Base-by-base conservation (phyloP, 2,329 filamentous ascomycete genomes). In the Bipolaris bicolor region DNA sequence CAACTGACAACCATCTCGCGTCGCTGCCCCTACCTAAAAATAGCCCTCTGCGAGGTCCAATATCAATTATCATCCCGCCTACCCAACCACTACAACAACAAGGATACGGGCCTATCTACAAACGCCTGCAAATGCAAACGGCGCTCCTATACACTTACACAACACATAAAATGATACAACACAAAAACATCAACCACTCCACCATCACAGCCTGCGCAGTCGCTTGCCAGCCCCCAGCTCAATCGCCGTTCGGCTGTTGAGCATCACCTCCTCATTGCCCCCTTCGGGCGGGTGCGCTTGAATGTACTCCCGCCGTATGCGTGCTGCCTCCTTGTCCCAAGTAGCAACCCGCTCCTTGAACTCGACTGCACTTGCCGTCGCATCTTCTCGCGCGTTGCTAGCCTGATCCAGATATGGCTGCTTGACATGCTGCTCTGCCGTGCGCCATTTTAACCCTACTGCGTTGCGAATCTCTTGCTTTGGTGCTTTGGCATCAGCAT, bases 361-460 rank as follows among this genome's bases (percentile, higher is more conserved):
- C 20, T 81, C 81, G 15, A 80, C 81, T 52, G 89, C 71, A 6
- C 83, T 83, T 36, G 82, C 80, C 26, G 80, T 80, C 64, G 92
- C 90, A 1, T 78, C 81, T 55, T 83, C 81, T 73, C 93, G 93
- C 64, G 91, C 89, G 50, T 83, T 83, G 52, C 88, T 83, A 3
- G 90, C 90, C 72, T 88, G 84, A 26, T 92, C 88, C 47, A 93
- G 84, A 69, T 90, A 98, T 0, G 92, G 93, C 71, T 84, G 83
- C 70, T 89, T 91, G 65, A 87, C 84, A 43, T 90, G 90, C 5
- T 86, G 82, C 1, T 83, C 78, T 0, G 90, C 87, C 48, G 90
- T 89, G 66, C 90, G 91, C 95, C 95, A 99, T 88, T 95, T 93
- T 71, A 90, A 89, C 26, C 93, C 93, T 9, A 95, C 86, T 73